Percentiles rank a stretch among this genome's conserved stretches.
Conservation (phyloP, 2,329 filamentous ascomycete genomes). For the Ambrosiella beaveri region DNA sequence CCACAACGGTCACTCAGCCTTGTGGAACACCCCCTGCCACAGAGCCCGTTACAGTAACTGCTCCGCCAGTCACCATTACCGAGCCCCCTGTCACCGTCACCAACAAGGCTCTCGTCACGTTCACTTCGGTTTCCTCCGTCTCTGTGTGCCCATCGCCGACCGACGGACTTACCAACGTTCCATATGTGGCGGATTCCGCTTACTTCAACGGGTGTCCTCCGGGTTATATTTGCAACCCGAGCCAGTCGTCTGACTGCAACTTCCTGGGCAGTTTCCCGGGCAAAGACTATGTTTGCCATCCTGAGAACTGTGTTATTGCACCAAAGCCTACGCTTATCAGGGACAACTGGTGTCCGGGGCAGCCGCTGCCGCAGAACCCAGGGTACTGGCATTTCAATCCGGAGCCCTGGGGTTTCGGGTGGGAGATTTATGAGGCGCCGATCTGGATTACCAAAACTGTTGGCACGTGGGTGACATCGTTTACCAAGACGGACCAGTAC, state of each 20-base stretch:
- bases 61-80: constrained; percentile 13
- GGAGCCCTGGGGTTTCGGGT: constrained; percentile 42
- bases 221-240: constrained; percentile 34
- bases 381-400: constrained; percentile 51
- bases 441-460: constrained; percentile 22
- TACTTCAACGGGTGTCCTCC: constrained; percentile 37
- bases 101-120: constrained; percentile 18
- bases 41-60: constrained; percentile 19
- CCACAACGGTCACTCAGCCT: constrained; percentile 14
- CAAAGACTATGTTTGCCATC: constrained; percentile 30
- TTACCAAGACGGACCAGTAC: constrained; percentile 38
- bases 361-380: constrained; percentile 17
- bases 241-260: constrained; percentile 29
- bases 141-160: constrained; percentile 18
- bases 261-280: constrained; percentile 31
- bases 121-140: constrained; percentile 17
- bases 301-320: constrained; percentile 27
- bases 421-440: constrained; percentile 39
- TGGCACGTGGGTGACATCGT: constrained; percentile 22
- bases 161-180: constrained; percentile 20
- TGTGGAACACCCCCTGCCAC: constrained; percentile 13
- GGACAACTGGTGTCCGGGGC: constrained; percentile 13
- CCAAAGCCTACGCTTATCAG: constrained; percentile 17
- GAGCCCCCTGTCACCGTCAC: constrained; percentile 14
- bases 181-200: constrained; percentile 20